Base-by-base conservation (phyloP, 345 rosid species). In the Euphorbia tirucalli region DNA sequence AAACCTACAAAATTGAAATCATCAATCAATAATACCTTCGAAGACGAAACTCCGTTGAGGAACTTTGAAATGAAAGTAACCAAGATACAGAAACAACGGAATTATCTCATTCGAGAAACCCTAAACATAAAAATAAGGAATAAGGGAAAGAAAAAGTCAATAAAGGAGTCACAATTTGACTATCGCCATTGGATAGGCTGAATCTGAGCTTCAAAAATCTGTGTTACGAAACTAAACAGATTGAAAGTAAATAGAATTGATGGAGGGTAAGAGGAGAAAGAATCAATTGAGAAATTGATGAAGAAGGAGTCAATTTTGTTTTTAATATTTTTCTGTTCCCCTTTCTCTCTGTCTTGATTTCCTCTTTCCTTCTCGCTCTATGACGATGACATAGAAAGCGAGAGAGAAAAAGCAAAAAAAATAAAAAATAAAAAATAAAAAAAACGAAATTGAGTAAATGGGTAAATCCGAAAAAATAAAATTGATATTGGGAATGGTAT, bases 11-110 rank as follows among this genome's bases (percentile, higher is more conserved):
- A 50, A 4, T 46, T 46, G 50, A 46, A 15, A 54, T 21, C 43
- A 19, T 28, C 8, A 27, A 57, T 18, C 14, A 61, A 72, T 10
- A 66, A 30, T 80, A 89, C 91, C 93, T 89, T 72, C 88, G 81
- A 78, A 74, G 71, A 79, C 86, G 87, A 78, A 83, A 75, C 84
- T 85, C 88, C 86, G 89, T 83, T 63, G 86, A 75, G 81, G 59
- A 83, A 18, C 72, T 48, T 24, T 32, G 31, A 19, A 41, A 55
- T 15, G 24, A 30, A 43, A 14, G 39, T 3, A 6, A 35, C 39
- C 3, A 57, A 11, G 39, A 21, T 35, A 41, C 1, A 28, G 19
- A 56, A 14, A 5, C 32, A 39, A 11, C 39, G 24, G 31, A 69
- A 66, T 49, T 48, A 27, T 49, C 70, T 27, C 39, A 48, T 27